phyloP scores from a whole-genome alignment of 495 filamentous ascomycete genomes.

The Podospora australis region DNA sequence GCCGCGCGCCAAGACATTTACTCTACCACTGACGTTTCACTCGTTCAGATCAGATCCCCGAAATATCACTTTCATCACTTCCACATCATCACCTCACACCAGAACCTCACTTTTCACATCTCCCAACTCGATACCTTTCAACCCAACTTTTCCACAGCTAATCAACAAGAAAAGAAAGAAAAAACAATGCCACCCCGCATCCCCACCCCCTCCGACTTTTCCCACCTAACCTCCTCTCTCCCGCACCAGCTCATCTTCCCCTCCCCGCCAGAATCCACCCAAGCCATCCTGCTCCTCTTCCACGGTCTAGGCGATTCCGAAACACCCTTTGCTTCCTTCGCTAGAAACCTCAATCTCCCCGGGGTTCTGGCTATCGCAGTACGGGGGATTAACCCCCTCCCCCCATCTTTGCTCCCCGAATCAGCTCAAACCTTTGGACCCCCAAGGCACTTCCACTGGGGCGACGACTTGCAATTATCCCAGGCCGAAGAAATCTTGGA shows the following conservation, averaged over 20 bases:
- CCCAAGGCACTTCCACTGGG: conserved; percentile 78
- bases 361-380: conserved; percentile 73
- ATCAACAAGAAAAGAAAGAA: background rate
- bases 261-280: conserved; percentile 41
- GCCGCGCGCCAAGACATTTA: too few species aligned
- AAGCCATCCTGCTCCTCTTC: conserved; percentile 77
- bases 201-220: conserved; percentile 33
- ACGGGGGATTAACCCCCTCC: conserved; percentile 65
- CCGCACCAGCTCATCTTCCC: conserved; percentile 28
- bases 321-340: conserved; percentile 63
- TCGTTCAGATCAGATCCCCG: too few species aligned
- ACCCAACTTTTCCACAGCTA: background rate
- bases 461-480: conserved; percentile 75
- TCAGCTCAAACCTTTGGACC: conserved; percentile 6
- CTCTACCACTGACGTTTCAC: too few species aligned
- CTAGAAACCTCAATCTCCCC: conserved; percentile 65
- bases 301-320: conserved; percentile 85
- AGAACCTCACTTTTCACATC: background rate
- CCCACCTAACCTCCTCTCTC: conserved; percentile 23
- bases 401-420: conserved; percentile 50
- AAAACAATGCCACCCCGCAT: conserved; percentile 27
- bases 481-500: conserved; percentile 62
- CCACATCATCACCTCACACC: too few species aligned
- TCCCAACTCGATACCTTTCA: background rate
- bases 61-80: too few species aligned